Evolutionary conservation across 2,329 filamentous ascomycete species (phyloP).

Genomic region (Aspergillus nomiae): DNA sequence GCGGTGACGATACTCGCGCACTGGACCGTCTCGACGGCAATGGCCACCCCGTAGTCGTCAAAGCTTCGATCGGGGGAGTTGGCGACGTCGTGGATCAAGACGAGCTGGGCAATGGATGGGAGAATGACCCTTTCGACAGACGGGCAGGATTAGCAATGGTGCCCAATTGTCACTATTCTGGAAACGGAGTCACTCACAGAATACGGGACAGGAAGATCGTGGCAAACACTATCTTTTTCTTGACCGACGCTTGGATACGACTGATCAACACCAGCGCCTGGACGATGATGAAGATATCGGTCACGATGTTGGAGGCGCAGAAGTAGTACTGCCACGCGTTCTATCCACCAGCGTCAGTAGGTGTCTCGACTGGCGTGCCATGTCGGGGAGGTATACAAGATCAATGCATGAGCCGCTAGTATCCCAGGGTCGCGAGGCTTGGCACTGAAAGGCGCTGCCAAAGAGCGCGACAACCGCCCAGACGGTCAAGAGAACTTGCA

Average conservation of each 20-base stretch:
- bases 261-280: slow-evolving; percentile 25
- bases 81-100: slow-evolving; percentile 12
- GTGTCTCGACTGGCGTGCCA: not conserved
- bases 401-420: slow-evolving; percentile 23
- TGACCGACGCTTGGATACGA: slow-evolving; percentile 22
- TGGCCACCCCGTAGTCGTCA: slow-evolving; percentile 21
- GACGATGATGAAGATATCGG: slow-evolving; percentile 22
- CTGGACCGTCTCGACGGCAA: slow-evolving; percentile 21
- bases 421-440: slow-evolving; percentile 20
- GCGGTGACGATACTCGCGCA: slow-evolving; percentile 29
- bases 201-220: slow-evolving; percentile 25
- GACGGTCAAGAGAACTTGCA: slow-evolving; percentile 15
- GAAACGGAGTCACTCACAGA: slow-evolving; percentile 16
- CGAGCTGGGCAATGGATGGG: slow-evolving; percentile 17
- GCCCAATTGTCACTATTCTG: not conserved
- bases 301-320: slow-evolving; percentile 22
- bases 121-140: slow-evolving; percentile 15
- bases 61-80: slow-evolving; percentile 20
- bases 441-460: slow-evolving; percentile 24
- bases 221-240: slow-evolving; percentile 21
- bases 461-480: slow-evolving; percentile 19
- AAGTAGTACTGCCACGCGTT: slow-evolving; percentile 22
- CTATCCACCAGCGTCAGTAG: not conserved
- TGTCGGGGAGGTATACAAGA: slow-evolving; percentile 12
- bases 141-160: not conserved